Evolutionary conservation across 208 protist genomes (phyloP), one percentile per base, ranked within the genome.

Genomic region (Vickermania ingenoplastis): DNA sequence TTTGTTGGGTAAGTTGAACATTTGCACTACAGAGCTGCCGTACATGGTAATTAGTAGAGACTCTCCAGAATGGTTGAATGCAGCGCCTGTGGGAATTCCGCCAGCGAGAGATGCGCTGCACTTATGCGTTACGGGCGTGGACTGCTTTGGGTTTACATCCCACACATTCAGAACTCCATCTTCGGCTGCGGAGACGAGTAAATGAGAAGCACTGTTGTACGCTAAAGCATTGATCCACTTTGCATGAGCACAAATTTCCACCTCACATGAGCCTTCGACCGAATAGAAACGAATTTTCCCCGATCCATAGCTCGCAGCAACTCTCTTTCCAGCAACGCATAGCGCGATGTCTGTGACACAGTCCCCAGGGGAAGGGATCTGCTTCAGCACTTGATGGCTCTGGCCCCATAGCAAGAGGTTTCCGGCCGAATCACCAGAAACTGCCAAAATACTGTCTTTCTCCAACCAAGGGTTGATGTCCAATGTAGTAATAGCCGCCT

Each of bases 191-290:
- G 83, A 78, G 0, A 70, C 51, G 2, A 91, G 31, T 14, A 63
- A 41, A 25, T 77, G 67, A 2, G 50, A 31, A 0, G 51, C 25
- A 0, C 53, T 1, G 48, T 49, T 54, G 56, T 73, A 86, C 7
- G 53, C 50, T 29, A 91, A 61, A 3, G 63, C 57, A 41, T 81
- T 75, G 66, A 91, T 83, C 75, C 79, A 87, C 23, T 75, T 63
- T 1, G 80, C 61, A 67, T 91, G 83, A 17, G 83, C 83, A 36
- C 80, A 78, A 2, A 91, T 68, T 14, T 67, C 65, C 0, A 81
- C 28, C 11, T 26, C 27, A 4, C 69, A 54, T 1, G 60, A 57
- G 13, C 80, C 83, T 1, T 41, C 75, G 1, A 56, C 54, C 4
- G 59, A 52, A 26, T 79, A 54, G 1, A 91, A n/a, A 4, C 65